These are phyloP conservation scores for Quercus bicolor DNA, from an alignment of 306 rosid species.

Conservation along the genomic window DNA sequence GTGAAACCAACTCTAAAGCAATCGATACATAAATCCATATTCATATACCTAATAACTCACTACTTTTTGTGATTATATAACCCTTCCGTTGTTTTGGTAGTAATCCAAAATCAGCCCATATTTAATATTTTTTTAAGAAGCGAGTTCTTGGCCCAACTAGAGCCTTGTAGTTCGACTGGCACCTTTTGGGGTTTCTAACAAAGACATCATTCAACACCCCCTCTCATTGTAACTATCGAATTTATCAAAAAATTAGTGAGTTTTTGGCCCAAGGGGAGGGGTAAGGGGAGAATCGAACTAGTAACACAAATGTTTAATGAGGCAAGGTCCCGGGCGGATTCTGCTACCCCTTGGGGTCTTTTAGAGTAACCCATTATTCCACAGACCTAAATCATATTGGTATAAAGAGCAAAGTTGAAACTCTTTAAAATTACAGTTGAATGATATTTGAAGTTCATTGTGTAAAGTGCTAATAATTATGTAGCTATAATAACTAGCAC, in stretches of 20 bases:
- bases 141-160: too few relatives aligned
- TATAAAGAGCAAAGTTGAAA: not conserved
- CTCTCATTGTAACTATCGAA: too few relatives aligned
- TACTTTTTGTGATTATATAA: not conserved
- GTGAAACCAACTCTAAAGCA: not conserved
- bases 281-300: too few relatives aligned
- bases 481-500: not conserved
- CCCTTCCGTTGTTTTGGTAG: not conserved
- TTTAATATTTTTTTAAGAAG: not conserved
- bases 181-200: too few relatives aligned
- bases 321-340: too few relatives aligned
- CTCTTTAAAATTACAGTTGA: not conserved
- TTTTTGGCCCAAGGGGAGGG: too few relatives aligned
- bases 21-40: not conserved
- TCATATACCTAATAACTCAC: not conserved
- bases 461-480: not conserved
- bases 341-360: too few relatives aligned
- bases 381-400: not conserved
- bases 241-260: too few relatives aligned
- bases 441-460: not conserved
- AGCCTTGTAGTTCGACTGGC: too few relatives aligned
- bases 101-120: not conserved
- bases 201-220: too few relatives aligned
- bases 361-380: not conserved
- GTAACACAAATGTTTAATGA: too few relatives aligned